Conservation (phyloP, 2,329 filamentous ascomycete species). For the Macroventuria anomochaeta region DNA sequence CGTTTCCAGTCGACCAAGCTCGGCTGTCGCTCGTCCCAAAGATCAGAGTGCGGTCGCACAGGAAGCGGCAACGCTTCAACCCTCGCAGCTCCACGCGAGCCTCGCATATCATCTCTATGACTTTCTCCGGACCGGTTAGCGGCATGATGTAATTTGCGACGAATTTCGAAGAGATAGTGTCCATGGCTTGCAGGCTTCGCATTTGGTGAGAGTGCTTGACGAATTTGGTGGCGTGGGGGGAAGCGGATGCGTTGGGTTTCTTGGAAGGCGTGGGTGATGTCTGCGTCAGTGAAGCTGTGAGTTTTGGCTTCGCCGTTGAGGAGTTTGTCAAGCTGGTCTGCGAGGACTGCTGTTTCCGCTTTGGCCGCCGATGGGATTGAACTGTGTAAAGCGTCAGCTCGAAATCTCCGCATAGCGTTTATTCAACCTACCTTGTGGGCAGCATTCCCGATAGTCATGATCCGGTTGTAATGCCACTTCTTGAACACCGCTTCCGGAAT, state of each 20-base stretch:
- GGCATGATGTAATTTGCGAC: background rate
- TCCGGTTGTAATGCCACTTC: conserved; percentile 52
- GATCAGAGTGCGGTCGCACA: background rate
- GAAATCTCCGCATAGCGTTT: background rate
- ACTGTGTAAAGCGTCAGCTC: conserved; percentile 5
- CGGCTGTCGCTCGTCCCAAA: background rate
- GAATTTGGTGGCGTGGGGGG: background rate
- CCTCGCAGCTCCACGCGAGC: background rate
- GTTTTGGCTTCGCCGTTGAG: background rate
- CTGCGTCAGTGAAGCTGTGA: background rate
- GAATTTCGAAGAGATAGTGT: background rate
- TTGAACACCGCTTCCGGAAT: conserved; percentile 49
- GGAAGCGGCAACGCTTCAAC: background rate
- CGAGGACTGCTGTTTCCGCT: conserved; percentile 50
- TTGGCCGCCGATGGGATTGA: conserved; percentile 39
- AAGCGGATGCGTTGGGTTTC: conserved; percentile 1
- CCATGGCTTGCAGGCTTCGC: conserved; percentile 1
- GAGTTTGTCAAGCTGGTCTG: conserved; percentile 36
- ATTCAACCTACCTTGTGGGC: conserved; percentile 50
- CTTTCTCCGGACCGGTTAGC: background rate
- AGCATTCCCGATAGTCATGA: conserved; percentile 27
- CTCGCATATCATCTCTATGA: background rate
- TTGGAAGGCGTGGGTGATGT: background rate
- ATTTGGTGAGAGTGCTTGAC: background rate
- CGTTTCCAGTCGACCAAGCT: background rate